Percentiles rank a stretch among this genome's conserved stretches.
phyloP scores from a whole-genome alignment of 129 eudicot species.

The Flaveria brownii region DNA sequence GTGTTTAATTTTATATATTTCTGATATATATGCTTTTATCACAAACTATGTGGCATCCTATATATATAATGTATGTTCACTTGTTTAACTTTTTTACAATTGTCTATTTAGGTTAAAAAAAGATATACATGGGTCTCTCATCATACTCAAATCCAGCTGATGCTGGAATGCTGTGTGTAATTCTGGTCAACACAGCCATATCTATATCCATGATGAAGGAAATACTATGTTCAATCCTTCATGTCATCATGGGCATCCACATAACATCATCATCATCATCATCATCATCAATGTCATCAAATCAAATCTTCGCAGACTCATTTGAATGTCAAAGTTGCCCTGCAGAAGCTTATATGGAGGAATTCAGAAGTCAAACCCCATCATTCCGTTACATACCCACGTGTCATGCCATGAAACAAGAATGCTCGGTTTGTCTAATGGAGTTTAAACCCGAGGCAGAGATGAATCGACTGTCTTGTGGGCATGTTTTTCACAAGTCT shows the following conservation, averaged over 20 bases:
- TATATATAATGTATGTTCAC: background rate
- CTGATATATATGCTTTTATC: no score
- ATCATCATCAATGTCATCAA: constrained; percentile 22
- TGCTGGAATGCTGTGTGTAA: constrained; percentile 66
- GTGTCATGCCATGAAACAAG: constrained; percentile 39
- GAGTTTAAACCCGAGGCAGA: constrained; percentile 63
- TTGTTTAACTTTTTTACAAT: background rate
- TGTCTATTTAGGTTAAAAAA: constrained; percentile 37
- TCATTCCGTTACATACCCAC: constrained; percentile 49
- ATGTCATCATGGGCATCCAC: constrained; percentile 48
- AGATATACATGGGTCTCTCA: constrained; percentile 59
- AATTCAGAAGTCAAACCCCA: constrained; percentile 58
- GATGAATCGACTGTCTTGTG: constrained; percentile 64
- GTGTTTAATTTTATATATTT: no score
- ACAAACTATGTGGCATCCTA: no score
- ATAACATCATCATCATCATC: constrained; percentile 14
- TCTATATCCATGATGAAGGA: constrained; percentile 61
- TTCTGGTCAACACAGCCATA: constrained; percentile 64
- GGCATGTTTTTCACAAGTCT: constrained; percentile 67
- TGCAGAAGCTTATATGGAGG: constrained; percentile 60
- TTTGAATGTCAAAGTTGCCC: constrained; percentile 42
- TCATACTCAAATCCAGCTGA: constrained; percentile 62
- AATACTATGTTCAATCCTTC: constrained; percentile 52
- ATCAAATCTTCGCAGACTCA: constrained; percentile 34
- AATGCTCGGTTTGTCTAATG: constrained; percentile 76